Evolutionary conservation across 805 yeast genomes (phyloP), one percentile per base, ranked within the genome.

Genomic region (Sporopachydermia lactativora): DNA sequence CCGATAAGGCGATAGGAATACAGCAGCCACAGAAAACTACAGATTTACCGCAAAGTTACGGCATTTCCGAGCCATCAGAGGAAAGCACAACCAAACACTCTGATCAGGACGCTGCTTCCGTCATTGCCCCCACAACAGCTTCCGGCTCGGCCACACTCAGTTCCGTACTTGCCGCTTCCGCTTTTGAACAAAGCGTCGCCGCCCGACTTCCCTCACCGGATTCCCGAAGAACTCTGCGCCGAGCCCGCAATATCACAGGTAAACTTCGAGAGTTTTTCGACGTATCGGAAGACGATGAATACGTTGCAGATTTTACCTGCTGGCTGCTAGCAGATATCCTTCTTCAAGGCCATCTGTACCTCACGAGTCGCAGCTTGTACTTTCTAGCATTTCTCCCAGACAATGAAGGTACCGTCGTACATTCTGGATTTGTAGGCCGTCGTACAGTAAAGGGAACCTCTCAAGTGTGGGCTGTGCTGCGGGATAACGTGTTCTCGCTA

Each of bases 311-410:
- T 45, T 80, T 68, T 50, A 69, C 79, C 2, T 75, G 86, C 19
- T 88, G 95, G 95, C 62, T 88, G 31, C 64, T 85, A 43, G 72
- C 77, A 44, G 94, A 83, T 50, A 92, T 88, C 0, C 61, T 89
- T 18, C 60, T 86, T 17, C 96, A 85, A 57, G 97, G 97, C 2
- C 88, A 81, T 50, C 56, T 86, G 14, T 81, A 81, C 49, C 57
- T 89, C 17, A 86, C 96, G 1, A 58, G 64, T 36, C 61, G 68
- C 13, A 72, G 73, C 45, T 53, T 88, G 4, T 59, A 84, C 36
- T 89, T 83, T 53, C 80, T 80, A 60, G 92, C 96, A 0, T 76
- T 74, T 48, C 57, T 89, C 5, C 95, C 96, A 0, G 70, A 71
- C 35, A 59, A 52, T 17, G 58, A 63, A 15, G 67, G 69, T 2